Base-by-base conservation (phyloP, 2,329 filamentous ascomycete species). In the Aspergillus awamori region DNA sequence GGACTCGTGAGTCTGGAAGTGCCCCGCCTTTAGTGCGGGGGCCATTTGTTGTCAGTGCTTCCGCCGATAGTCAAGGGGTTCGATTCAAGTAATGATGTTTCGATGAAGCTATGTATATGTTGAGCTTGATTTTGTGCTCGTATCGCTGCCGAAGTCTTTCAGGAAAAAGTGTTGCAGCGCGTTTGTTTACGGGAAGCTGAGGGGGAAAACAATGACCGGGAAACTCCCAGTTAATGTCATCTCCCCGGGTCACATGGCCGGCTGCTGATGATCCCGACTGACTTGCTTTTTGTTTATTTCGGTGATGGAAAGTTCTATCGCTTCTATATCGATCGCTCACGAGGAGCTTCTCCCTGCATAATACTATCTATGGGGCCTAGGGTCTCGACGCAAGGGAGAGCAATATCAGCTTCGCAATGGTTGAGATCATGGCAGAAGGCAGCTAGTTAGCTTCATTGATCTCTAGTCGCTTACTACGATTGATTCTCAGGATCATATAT, bases 1-100 rank as follows among this genome's bases (percentile, higher is more conserved):
- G 11, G 57, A 53, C 17, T 66, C 43, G 20, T 68, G 59, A 8
- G 67, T 68, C 53, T 71, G 69, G 13, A 72, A 59, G 52, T 57
- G 55, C 39, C 61, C 61, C 47, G 60, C 24, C 30, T 60, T 54
- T 24, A 56, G 28, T 26, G 36, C n/a, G 6, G 26, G n/a, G 53
- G 53, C 10, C 52, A 53, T 53, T 41, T 33, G 2, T 15, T 30
- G 26, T 17, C 8, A 11, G 47, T 30, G 24, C 13, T 13, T 30
- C 41, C 22, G 8, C 20, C 5, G 39, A 33, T 53, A 24, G 2
- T 24, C 11, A 8, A 49, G 10, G 4, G 5, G 5, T 36, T 45
- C 5, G 17, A 7, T 24, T 15, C 13, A 20, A 8, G 4, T 11
- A 13, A 43, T 2, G 17, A 24, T 20, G 20, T 24, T 10, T 24